A percentile compares a stretch with the other conserved stretches of the same genome.
phyloP scores from a whole-genome alignment of 78 protist genomes.

The Bodo saltans region DNA sequence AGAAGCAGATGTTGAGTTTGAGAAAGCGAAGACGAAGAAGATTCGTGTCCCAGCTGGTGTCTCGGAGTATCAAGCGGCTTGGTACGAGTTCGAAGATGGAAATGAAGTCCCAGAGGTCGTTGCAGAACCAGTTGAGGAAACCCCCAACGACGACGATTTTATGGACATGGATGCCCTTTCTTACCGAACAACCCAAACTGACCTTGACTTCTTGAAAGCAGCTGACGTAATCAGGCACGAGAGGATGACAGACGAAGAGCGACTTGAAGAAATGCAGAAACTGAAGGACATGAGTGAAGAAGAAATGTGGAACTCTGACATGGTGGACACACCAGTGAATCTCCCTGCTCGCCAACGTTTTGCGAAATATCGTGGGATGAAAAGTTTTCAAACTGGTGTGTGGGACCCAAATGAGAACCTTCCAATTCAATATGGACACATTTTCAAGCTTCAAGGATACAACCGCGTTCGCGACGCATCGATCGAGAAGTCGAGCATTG shows the following conservation, averaged over 20 bases:
- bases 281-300: conserved; percentile 31
- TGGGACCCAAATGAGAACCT: conserved; percentile 94
- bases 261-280: conserved; percentile 4
- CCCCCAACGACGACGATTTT: conserved; percentile 7
- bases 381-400: conserved; percentile 64
- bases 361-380: conserved; percentile 72
- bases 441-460: conserved; percentile 81
- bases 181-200: conserved; percentile 35
- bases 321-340: conserved; percentile 80
- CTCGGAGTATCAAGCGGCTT: conserved; percentile 67
- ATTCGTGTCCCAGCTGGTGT: conserved; percentile 71
- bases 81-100: conserved; percentile 68
- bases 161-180: conserved; percentile 12
- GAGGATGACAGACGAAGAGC: conserved; percentile 31
- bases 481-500: neutral
- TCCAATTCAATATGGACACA: conserved; percentile 87
- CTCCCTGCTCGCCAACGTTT: conserved; percentile 77
- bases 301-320: conserved; percentile 79
- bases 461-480: conserved; percentile 41
- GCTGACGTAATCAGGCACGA: conserved; percentile 8
- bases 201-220: neutral
- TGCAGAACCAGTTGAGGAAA: conserved; percentile 52
- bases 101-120: conserved; percentile 11
- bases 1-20: conserved; percentile 27
- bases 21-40: conserved; percentile 15